These are phyloP conservation scores for Penicillium sp. DNA, from an alignment of 2,329 filamentous ascomycete species.

Conservation along the genomic window DNA sequence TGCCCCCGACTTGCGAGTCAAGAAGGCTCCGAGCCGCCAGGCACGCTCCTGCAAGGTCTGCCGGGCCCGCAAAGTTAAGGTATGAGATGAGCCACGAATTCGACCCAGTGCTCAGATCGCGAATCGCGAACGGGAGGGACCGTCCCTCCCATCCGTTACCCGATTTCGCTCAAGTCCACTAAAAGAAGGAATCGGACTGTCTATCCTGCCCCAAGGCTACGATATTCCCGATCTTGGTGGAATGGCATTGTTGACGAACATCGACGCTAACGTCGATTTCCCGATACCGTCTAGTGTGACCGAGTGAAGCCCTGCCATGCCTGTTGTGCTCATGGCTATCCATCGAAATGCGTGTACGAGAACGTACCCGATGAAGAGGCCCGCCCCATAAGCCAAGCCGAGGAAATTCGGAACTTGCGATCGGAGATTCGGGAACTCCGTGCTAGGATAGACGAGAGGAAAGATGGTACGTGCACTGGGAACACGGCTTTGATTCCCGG, in stretches of 20 bases:
- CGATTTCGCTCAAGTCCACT: slow-evolving; percentile 5
- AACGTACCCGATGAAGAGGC: slow-evolving; percentile 37
- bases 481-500: not conserved
- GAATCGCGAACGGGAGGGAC: slow-evolving; percentile 17
- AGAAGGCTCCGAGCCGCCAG: slow-evolving; percentile 38
- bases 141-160: slow-evolving; percentile 15
- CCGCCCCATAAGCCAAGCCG: slow-evolving; percentile 41
- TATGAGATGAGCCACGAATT: slow-evolving; percentile 23
- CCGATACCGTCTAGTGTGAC: slow-evolving; percentile 35
- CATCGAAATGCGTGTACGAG: slow-evolving; percentile 45
- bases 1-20: slow-evolving; percentile 29
- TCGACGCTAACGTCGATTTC: slow-evolving; percentile 21
- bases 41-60: slow-evolving; percentile 46
- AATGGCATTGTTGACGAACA: not conserved
- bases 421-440: slow-evolving; percentile 40
- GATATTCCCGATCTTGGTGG: not conserved
- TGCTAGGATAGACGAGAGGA: slow-evolving; percentile 29
- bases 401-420: slow-evolving; percentile 42
- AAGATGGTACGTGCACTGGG: slow-evolving; percentile 28
- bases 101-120: slow-evolving; percentile 27
- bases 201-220: not conserved
- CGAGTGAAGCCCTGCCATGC: slow-evolving; percentile 46
- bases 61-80: slow-evolving; percentile 45
- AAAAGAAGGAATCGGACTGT: not conserved
- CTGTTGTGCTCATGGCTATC: slow-evolving; percentile 46